Evolutionary conservation across 2,329 filamentous ascomycete species (phyloP).

Genomic region (Microdochium bolleyi): DNA sequence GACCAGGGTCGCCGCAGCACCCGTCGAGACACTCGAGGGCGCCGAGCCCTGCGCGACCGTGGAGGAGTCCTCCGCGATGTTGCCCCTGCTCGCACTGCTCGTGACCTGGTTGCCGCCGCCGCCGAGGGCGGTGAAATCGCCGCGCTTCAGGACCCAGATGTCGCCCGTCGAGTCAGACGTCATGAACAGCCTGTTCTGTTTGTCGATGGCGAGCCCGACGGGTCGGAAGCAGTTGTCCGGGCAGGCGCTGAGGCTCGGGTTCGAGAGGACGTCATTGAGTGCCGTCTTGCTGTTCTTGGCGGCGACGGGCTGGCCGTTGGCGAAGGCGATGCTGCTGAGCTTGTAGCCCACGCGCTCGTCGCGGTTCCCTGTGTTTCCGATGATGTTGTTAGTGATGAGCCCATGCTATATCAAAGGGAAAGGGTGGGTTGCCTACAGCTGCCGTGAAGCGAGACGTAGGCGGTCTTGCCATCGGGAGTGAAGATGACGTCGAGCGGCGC

Average conservation of each 20-base stretch:
- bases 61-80: too few relatives aligned
- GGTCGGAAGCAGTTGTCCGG: slow-evolving; percentile 54
- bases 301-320: slow-evolving; percentile 30
- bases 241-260: slow-evolving; percentile 43
- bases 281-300: slow-evolving; percentile 34
- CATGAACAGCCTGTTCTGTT: slow-evolving; percentile 49
- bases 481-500: slow-evolving; percentile 69
- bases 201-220: slow-evolving; percentile 47
- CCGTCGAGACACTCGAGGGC: not conserved
- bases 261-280: slow-evolving; percentile 45
- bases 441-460: slow-evolving; percentile 65
- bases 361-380: slow-evolving; percentile 33
- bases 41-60: too few relatives aligned
- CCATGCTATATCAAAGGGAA: slow-evolving; percentile 6
- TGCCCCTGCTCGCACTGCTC: not conserved
- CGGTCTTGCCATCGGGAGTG: slow-evolving; percentile 43
- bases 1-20: not conserved
- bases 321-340: slow-evolving; percentile 32
- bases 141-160: slow-evolving; percentile 45
- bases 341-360: slow-evolving; percentile 36
- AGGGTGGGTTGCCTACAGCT: slow-evolving; percentile 43
- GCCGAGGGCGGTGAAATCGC: slow-evolving; percentile 8
- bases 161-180: slow-evolving; percentile 57
- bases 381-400: too few relatives aligned
- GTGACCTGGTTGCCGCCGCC: not conserved